A percentile compares a stretch with the other conserved stretches of the same genome.
Conservation (phyloP, 208 protist species). For the Leishmania arabica region DNA sequence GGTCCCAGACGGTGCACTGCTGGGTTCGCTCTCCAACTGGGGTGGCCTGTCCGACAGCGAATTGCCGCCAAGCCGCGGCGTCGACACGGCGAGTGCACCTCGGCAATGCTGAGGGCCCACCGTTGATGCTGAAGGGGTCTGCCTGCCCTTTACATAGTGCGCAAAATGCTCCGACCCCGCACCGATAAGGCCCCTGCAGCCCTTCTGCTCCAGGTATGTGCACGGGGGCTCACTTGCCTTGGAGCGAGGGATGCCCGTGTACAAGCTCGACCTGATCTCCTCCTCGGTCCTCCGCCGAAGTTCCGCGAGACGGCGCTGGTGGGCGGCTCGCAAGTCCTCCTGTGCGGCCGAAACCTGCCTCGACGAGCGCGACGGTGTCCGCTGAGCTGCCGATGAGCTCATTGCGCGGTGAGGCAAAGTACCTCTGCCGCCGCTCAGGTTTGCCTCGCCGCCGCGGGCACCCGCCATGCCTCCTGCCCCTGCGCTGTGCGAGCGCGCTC, state of each 20-base stretch:
- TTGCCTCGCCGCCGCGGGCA: background rate
- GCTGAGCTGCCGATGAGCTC: background rate
- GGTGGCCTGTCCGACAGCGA: background rate
- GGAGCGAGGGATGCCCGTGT: conserved; percentile 15
- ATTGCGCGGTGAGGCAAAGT: background rate
- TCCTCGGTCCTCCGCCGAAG: conserved; percentile 31
- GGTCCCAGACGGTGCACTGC: background rate
- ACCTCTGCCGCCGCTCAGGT: background rate
- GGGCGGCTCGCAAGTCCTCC: conserved; percentile 4
- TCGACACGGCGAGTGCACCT: background rate
- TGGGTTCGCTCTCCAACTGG: background rate
- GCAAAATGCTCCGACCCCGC: conserved; percentile 46
- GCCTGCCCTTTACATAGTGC: conserved; percentile 35
- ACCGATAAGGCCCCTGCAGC: conserved; percentile 46
- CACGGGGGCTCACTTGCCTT: conserved; percentile 31
- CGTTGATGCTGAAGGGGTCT: background rate
- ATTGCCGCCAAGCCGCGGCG: background rate
- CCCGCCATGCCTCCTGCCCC: background rate
- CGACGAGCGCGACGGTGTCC: conserved; percentile 10
- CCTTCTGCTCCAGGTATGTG: conserved; percentile 38
- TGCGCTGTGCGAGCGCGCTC: background rate
- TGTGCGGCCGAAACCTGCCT: conserved; percentile 10
- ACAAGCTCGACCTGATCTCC: conserved; percentile 6
- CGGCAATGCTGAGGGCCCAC: too few relatives aligned
- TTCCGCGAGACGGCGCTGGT: conserved; percentile 10